These are phyloP conservation scores for Colletotrichum musicola DNA, from an alignment of 2,329 filamentous ascomycete species.

Conservation along the genomic window DNA sequence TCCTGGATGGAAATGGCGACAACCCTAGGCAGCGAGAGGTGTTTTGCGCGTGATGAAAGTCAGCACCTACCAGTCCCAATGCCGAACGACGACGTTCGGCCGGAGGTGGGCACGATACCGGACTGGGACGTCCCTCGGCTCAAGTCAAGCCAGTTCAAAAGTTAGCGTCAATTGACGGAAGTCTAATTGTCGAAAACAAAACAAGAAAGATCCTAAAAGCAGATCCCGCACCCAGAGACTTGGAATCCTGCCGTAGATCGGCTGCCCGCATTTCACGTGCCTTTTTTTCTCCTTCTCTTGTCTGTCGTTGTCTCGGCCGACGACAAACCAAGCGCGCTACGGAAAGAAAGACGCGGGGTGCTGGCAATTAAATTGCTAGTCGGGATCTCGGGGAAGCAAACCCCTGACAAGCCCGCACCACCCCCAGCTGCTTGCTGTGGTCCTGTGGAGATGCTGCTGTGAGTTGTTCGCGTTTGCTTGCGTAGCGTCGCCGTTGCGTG, in stretches of 20 bases:
- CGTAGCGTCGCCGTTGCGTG: slow-evolving; percentile 28
- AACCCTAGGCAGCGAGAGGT: too few species aligned
- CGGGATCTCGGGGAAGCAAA: slow-evolving; percentile 35
- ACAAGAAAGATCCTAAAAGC: not conserved
- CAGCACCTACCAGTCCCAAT: not conserved
- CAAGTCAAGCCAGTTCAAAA: slow-evolving; percentile 1
- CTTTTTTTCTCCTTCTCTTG: not conserved
- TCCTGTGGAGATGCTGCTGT: slow-evolving; percentile 17
- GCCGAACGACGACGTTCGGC: slow-evolving; percentile 21
- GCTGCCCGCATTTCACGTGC: slow-evolving; percentile 35
- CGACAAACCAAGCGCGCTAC: slow-evolving; percentile 3
- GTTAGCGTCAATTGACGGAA: slow-evolving; percentile 21
- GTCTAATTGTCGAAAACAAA: slow-evolving; percentile 22
- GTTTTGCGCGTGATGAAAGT: too few species aligned
- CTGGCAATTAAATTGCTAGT: slow-evolving; percentile 22
- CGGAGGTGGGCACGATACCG: not conserved
- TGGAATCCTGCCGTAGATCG: not conserved
- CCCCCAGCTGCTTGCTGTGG: slow-evolving; percentile 10
- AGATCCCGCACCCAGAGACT: slow-evolving; percentile 4
- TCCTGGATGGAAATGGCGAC: too few species aligned
- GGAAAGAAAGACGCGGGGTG: slow-evolving; percentile 34
- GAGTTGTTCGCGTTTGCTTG: slow-evolving; percentile 6
- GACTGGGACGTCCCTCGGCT: slow-evolving; percentile 26
- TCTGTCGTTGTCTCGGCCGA: slow-evolving; percentile 18
- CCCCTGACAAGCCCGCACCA: slow-evolving; percentile 37